Base-by-base conservation (phyloP, 108 stramenopile genomes). In the Cyclotella sp. region DNA sequence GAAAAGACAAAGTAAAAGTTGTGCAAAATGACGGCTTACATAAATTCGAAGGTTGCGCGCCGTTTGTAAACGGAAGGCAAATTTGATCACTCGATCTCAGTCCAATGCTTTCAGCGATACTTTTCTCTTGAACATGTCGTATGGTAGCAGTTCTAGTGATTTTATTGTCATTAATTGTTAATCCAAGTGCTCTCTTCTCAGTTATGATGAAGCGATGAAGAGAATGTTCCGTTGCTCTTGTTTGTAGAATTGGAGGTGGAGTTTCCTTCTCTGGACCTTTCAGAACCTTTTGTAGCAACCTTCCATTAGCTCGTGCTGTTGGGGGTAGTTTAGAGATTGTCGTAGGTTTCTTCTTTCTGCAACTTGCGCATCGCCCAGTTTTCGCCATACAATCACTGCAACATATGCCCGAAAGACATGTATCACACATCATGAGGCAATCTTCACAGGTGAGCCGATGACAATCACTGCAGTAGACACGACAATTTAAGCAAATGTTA, bases 341-440 rank as follows among this genome's bases (percentile, higher is more conserved):
- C 18, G 6, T 70, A 0, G 64, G 51, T 66, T 66, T 58, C 10
- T 22, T 39, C 22, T 15, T 30, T 4, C 49, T 68, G 15, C 51
- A 68, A 45, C 44, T 52, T 51, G 15, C 16, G 16, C 67, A 68
- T 27, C 34, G 14, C 16, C 63, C 54, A 18, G 63, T 47, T 14
- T 19, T 15, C 19, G 54, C 16, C 63, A 78, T 65, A 49, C 77
- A 78, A 47, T 78, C 77, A 52, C 49, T 70, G 63, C 77, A 78
- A 44, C 65, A 63, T 39, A 51, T 26, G 18, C 24, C 40, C 24
- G 60, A 63, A 12, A 57, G 43, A 21, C 76, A 77, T 24, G 39
- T 54, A 70, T 71, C 70, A 57, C 77, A 78, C 27, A 69, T 45
- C 70, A 70, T 55, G 0, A 71, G 70, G 34, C 77, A 78, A 49